phyloP scores from a whole-genome alignment of 2,329 filamentous ascomycete species.

The Alternaria arborescens region DNA sequence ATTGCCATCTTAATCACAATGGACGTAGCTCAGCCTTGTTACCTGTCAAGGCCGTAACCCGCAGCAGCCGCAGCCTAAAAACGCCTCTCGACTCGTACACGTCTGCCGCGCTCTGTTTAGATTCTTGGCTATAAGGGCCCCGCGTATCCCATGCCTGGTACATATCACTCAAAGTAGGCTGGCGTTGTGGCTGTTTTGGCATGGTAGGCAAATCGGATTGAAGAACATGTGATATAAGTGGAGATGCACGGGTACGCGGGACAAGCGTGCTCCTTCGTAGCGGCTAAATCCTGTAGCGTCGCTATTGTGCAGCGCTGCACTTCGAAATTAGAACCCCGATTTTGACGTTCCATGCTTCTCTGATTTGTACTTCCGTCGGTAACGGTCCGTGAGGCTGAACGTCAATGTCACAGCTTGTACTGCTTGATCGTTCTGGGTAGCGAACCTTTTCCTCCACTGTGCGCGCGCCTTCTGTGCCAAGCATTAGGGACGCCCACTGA shows the following conservation, averaged over 20 bases:
- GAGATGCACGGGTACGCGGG: slow-evolving; percentile 6
- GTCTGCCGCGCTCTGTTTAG: slow-evolving; percentile 10
- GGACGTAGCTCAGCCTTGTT: not conserved
- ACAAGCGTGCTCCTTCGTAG: not conserved
- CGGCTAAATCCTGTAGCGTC: slow-evolving; percentile 9
- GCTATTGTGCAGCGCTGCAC: not conserved
- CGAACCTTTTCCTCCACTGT: not conserved
- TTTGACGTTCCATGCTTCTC: not conserved
- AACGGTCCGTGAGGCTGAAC: not conserved
- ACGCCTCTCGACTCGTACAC: not conserved
- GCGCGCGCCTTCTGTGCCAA: slow-evolving; percentile 2
- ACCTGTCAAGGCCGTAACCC: not conserved
- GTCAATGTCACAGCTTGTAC: not conserved
- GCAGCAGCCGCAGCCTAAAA: slow-evolving; percentile 2
- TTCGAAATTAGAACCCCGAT: not conserved
- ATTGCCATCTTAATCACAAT: slow-evolving; percentile 5
- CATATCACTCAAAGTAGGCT: slow-evolving; percentile 3
- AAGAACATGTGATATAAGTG: not conserved
- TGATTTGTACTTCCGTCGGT: not conserved
- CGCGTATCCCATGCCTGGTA: not conserved
- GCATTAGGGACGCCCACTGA: not conserved
- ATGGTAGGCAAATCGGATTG: slow-evolving; percentile 1
- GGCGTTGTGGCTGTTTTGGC: not conserved
- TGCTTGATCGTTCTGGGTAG: not conserved
- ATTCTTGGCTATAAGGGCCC: slow-evolving; percentile 9